Base-by-base conservation (phyloP, 805 yeast species). In the Wickerhamomyces rabaulensis region DNA sequence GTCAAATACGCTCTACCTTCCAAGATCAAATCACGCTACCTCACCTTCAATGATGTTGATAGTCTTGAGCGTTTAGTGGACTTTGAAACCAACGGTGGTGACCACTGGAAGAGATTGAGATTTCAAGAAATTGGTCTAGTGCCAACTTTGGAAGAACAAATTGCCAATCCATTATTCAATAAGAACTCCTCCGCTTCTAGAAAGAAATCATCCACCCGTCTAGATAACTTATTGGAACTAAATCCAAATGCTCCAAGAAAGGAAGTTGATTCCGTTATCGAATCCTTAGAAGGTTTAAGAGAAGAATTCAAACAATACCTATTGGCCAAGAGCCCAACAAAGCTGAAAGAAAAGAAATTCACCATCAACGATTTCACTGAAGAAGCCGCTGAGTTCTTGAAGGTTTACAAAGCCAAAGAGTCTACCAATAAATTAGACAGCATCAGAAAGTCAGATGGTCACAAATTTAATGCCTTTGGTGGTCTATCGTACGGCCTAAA, bases 401-500 rank as follows among this genome's bases (percentile, higher is more conserved):
- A 61, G 37, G 56, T 56, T 9, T 47, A 47, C 26, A 41, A 52
- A 17, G 8, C 19, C 6, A 46, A 43, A 20, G 23, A 26, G 16
- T 31, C 44, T n/a, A 31, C 41, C 23, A 43, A 39, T 42, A 41
- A 39, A 23, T 20, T 51, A 31, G 42, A 44, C 39, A 45, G 50
- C 42, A 23, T 53, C 17, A 25, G 25, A 29, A 40, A 44, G 17
- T 10, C 41, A 9, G 46, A 48, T 10, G 47, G 52, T 13, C 52
- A 51, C 38, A 62, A 63, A 23, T 62, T 79, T 40, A 75, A 82
- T 45, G 95, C 90, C 27, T 78, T 86, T 8, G 95, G 85, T 25
- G 96, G 96, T 7, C 72, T 87, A 49, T 76, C 87, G 2, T 88
- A 87, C 57, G 71, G 70, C 36, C 75, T 84, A 50, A 75, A 73